Evolutionary conservation across 768 basidiomycete genomes (phyloP).

Genomic region (Suillus americanus): DNA sequence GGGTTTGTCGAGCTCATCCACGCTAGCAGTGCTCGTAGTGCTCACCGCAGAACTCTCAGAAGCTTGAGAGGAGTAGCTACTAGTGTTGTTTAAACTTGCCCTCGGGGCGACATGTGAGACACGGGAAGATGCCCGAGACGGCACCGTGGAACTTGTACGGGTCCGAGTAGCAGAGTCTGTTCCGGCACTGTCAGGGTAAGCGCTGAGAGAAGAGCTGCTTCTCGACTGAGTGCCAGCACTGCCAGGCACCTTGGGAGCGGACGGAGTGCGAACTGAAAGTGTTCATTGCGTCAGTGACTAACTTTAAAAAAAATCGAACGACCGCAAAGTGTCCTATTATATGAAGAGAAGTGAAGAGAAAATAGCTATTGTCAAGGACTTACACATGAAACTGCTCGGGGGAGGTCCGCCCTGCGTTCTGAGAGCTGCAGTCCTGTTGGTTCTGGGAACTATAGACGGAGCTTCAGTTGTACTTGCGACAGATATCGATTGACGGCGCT

Average conservation of each 20-base stretch:
- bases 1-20: constrained; percentile 15
- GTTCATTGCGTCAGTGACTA: not conserved
- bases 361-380: constrained; percentile 27
- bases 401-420: constrained; percentile 49
- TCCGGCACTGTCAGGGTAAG: constrained; percentile 22
- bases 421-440: constrained; percentile 44
- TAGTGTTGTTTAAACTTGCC: constrained; percentile 8
- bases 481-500: constrained; percentile 70
- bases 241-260: constrained; percentile 41
- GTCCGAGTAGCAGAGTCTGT: constrained; percentile 7
- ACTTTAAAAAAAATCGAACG: constrained; percentile 6
- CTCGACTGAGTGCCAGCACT: constrained; percentile 37
- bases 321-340: not conserved
- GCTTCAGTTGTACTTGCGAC: constrained; percentile 52
- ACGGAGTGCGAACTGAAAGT: constrained; percentile 46
- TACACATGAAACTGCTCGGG: constrained; percentile 72
- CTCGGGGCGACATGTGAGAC: constrained; percentile 29
- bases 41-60: constrained; percentile 28
- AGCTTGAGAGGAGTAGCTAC: constrained; percentile 25
- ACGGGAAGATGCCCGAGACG: constrained; percentile 45
- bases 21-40: constrained; percentile 26
- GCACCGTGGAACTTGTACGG: constrained; percentile 19
- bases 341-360: not conserved
- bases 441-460: constrained; percentile 43
- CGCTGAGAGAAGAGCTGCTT: constrained; percentile 40